phyloP scores from a whole-genome alignment of 768 basidiomycete species.

The Hemileccinum rubropunctum region DNA sequence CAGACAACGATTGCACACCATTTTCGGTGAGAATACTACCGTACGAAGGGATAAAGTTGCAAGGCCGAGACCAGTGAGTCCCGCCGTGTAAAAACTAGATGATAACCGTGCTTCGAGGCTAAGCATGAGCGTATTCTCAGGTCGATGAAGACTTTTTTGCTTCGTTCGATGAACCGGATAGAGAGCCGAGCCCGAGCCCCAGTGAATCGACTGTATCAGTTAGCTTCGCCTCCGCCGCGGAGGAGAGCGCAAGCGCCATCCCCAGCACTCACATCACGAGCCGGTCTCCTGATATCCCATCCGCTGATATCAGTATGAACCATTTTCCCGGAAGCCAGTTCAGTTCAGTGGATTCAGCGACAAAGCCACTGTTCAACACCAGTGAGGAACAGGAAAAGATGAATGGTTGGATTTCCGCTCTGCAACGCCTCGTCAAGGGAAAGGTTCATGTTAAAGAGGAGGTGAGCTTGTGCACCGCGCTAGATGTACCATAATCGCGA shows the following conservation, averaged over 20 bases:
- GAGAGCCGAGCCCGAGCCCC: not conserved
- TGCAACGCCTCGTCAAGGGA: constrained; percentile 33
- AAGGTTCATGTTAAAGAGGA: constrained; percentile 23
- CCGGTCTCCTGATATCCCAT: constrained; percentile 12
- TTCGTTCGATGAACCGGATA: constrained; percentile 3
- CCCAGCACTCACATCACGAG: constrained; percentile 21
- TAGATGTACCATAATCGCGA: not conserved
- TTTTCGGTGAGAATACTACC: constrained; percentile 18
- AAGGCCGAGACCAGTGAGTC: constrained; percentile 21
- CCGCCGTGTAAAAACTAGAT: too few species aligned
- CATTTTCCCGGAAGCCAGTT: not conserved
- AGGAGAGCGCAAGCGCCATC: not conserved
- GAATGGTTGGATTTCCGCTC: constrained; percentile 13
- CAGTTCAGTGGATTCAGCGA: not conserved
- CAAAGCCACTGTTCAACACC: not conserved
- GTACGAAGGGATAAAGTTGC: constrained; percentile 25
- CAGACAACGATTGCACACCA: constrained; percentile 13
- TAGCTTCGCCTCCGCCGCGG: constrained; percentile 1
- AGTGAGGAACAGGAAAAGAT: constrained; percentile 14
- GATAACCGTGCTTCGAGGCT: not conserved
- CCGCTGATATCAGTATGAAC: not conserved
- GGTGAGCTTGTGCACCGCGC: constrained; percentile 7
- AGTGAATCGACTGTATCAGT: constrained; percentile 5
- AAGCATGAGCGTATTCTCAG: constrained; percentile 3
- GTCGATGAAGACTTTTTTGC: constrained; percentile 9